Evolutionary conservation across 257 asterid species (phyloP).

Genomic region (Solanum infundibuliforme): DNA sequence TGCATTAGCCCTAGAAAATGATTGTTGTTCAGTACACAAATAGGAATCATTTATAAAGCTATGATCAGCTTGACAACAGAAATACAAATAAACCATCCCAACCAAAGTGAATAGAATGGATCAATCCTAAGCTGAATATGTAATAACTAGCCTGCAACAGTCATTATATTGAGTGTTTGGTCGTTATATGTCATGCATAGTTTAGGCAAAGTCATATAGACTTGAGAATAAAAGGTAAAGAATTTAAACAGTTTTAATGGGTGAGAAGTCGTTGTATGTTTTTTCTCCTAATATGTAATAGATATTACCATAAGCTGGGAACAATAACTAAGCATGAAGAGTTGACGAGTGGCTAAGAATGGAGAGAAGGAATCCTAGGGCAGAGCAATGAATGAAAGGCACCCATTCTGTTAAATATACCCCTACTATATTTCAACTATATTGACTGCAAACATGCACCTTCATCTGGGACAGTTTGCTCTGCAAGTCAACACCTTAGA

Average conservation of each 20-base stretch:
- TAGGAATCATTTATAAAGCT: background rate
- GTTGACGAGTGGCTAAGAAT: background rate
- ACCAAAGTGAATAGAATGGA: background rate
- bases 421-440: background rate
- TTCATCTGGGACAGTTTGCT: too few species aligned
- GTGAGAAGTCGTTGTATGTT: background rate
- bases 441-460: background rate
- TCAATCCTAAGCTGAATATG: background rate
- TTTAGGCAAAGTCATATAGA: background rate
- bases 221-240: background rate
- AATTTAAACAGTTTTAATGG: background rate
- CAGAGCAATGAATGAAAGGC: background rate
- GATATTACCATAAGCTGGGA: background rate
- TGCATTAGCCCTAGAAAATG: slow-evolving; percentile 51
- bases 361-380: background rate
- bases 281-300: background rate
- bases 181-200: background rate
- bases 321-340: background rate
- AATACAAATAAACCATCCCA: background rate
- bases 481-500: background rate
- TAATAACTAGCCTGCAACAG: background rate
- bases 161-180: background rate
- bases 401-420: background rate
- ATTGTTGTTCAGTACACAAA: background rate
- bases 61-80: background rate